Conservation (phyloP, 306 rosid genomes). For the Quercus ilex region DNA sequence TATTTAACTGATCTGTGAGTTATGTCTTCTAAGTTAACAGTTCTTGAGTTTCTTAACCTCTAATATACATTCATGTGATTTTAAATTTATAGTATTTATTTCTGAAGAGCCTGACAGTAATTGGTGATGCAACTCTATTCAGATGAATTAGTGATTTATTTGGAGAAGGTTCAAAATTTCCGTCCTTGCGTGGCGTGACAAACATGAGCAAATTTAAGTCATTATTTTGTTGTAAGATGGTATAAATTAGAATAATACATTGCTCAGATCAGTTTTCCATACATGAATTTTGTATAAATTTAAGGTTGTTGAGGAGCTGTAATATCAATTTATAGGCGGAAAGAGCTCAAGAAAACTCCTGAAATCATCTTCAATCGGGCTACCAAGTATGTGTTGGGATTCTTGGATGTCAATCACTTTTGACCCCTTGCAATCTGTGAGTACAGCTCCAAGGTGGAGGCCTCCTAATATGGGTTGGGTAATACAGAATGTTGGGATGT, state of each 20-base stretch:
- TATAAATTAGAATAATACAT: background rate
- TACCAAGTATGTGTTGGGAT: no score
- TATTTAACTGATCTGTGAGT: slow-evolving; percentile 22
- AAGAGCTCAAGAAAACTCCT: no score
- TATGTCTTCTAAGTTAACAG: background rate
- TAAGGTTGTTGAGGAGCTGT: slow-evolving; percentile 35
- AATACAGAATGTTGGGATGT: no score
- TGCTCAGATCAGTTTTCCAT: background rate
- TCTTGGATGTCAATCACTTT: no score
- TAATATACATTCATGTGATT: background rate
- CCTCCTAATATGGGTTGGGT: no score
- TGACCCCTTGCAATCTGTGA: background rate
- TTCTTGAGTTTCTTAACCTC: background rate
- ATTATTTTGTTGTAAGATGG: background rate
- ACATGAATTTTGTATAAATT: background rate
- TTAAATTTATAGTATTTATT: background rate
- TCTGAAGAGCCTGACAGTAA: no score
- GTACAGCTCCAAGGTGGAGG: background rate
- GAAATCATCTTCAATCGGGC: no score
- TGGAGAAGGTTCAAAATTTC: slow-evolving; percentile 15
- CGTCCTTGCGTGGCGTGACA: background rate
- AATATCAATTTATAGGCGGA: background rate
- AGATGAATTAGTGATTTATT: slow-evolving; percentile 23
- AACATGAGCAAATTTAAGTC: slow-evolving; percentile 8
- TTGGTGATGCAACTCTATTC: background rate